Conservation (phyloP, 768 basidiomycete genomes). For the Candolleomyces eurysporus region DNA sequence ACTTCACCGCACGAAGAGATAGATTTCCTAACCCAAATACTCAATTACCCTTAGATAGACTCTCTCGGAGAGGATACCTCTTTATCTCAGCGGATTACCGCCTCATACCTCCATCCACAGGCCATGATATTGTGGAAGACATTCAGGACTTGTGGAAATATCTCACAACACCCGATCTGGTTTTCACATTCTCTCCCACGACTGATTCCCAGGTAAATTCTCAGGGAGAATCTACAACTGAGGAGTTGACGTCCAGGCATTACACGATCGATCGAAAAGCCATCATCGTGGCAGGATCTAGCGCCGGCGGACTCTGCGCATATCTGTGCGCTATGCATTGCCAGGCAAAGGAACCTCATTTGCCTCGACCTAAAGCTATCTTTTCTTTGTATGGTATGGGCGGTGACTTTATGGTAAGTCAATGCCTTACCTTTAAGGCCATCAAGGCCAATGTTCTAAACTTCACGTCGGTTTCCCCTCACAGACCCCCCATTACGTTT, state of each 20-base stretch:
- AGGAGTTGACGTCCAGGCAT: not conserved
- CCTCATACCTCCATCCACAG: constrained; percentile 52
- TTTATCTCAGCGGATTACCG: constrained; percentile 67
- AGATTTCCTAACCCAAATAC: not conserved
- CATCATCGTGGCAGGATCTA: constrained; percentile 55
- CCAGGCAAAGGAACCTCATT: not conserved
- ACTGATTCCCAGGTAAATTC: not conserved
- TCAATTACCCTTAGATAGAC: constrained; percentile 38
- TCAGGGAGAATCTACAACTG: not conserved
- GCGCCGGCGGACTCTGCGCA: constrained; percentile 63
- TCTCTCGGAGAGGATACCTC: constrained; percentile 44
- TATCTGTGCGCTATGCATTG: constrained; percentile 59
- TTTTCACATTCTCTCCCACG: constrained; percentile 5
- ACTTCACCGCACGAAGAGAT: not conserved
- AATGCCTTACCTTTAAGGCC: not conserved
- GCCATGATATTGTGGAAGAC: constrained; percentile 57
- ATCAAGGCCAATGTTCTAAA: not conserved
- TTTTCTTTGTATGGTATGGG: constrained; percentile 63
- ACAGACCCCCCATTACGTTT: constrained; percentile 52
- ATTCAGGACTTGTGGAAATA: constrained; percentile 55
- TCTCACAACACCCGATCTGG: constrained; percentile 23
- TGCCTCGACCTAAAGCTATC: constrained; percentile 52
- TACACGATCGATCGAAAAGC: constrained; percentile 41
- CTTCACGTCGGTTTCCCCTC: not conserved
- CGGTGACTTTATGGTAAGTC: constrained; percentile 51